Evolutionary conservation across 1,139 yeast species (phyloP).

Genomic region (Hansenula sp.): DNA sequence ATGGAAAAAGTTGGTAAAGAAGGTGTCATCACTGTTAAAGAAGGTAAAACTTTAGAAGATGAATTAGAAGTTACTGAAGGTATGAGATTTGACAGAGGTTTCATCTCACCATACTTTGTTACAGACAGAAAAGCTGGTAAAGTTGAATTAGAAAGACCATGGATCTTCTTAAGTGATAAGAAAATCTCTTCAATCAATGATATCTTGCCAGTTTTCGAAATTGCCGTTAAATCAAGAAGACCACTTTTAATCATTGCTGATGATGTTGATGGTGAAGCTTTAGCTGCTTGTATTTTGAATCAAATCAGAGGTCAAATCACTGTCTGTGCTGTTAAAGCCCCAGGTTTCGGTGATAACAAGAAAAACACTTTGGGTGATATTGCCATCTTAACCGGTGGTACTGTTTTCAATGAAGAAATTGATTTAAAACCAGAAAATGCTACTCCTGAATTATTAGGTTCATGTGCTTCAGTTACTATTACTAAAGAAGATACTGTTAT

Average conservation of each 20-base stretch:
- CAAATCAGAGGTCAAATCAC: constrained; percentile 98
- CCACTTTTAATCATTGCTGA: constrained; percentile 94
- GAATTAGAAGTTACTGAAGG: constrained; percentile 98
- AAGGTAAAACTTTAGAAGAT: constrained; percentile 95
- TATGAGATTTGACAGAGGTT: constrained; percentile 99
- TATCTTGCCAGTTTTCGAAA: constrained; percentile 88
- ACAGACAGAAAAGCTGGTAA: constrained; percentile 96
- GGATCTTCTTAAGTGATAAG: constrained; percentile 87
- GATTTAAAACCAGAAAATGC: constrained; percentile 97
- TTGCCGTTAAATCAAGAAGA: constrained; percentile 92
- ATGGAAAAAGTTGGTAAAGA: constrained; percentile 99
- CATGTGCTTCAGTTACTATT: constrained; percentile 88
- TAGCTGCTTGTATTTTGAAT: constrained; percentile 98
- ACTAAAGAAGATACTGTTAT: constrained; percentile 97
- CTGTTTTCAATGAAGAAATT: constrained; percentile 97
- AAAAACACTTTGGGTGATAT: constrained; percentile 96
- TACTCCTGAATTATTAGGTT: constrained; percentile 86
- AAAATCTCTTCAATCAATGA: constrained; percentile 92
- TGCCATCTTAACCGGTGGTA: constrained; percentile 95
- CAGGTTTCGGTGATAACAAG: constrained; percentile 99
- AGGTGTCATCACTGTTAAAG: constrained; percentile 98
- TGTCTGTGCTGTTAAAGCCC: constrained; percentile 98
- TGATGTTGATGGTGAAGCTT: constrained; percentile 97
- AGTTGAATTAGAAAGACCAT: constrained; percentile 96
- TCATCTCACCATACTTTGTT: constrained; percentile 95